Evolutionary conservation across 2,329 filamentous ascomycete genomes (phyloP), one percentile per base, ranked within the genome.

Genomic region (Cladosporium cucumerinum): DNA sequence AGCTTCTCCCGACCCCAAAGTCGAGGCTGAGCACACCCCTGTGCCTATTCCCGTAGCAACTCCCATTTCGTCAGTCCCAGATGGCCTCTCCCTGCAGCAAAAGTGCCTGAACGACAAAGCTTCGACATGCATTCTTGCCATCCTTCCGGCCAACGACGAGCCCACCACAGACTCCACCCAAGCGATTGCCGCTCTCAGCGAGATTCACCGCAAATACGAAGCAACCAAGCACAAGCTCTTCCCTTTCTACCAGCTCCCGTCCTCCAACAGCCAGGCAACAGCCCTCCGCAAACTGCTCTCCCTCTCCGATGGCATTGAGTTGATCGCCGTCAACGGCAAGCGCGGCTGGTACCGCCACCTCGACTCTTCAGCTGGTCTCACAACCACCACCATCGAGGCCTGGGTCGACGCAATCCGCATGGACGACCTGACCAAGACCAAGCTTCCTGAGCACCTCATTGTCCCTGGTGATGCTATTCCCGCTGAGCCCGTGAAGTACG

Each of bases 321-420:
- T 98, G 52, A 82, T 98, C 63, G 93, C 93, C 18, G 77, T 96
- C 66, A 97, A 97, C 77, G 90, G 86, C 34, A 92, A 93, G 72
- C 87, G 93, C 62, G 85, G 86, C 49, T 99, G 95, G 95, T 96
- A 89, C 86, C 89, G 90, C 72, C 86, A 85, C 65, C 95, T 91
- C 76, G 76, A 78, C 18, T 87, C 87, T 52, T 86, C 85, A 63
- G 65, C 68, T 7, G 81, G 85, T 62, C 85, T 84, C 28, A 55
- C 49, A 7, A 46, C 49, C 5, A 30, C 60, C 25, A 30, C 23
- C 16, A 81, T 99, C 32, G 92, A 97, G 79, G 81, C 82, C 67
- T 99, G 94, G 92, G 86, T 99, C 66, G 95, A 99, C 73, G 84
- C 86, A n/a, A 92, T 98, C 67, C 88, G 92, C 43, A 85, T 99